These are phyloP conservation scores for Acanthamoeba castellanii DNA, from an alignment of 208 protist species.

Conservation along the genomic window DNA sequence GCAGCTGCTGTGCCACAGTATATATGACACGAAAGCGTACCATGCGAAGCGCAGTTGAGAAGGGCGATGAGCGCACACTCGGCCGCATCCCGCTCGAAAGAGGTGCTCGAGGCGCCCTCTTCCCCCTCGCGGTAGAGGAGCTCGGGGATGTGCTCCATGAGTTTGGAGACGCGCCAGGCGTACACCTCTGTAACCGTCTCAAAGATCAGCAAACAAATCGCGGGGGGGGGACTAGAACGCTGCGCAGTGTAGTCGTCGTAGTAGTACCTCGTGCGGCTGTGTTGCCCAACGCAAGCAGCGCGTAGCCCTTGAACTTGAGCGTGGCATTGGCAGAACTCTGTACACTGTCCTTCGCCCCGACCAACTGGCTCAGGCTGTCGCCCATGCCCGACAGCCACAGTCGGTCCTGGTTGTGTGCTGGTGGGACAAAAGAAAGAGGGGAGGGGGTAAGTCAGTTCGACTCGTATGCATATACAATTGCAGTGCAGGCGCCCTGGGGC, in stretches of 20 bases:
- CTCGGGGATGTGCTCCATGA: constrained; percentile 8
- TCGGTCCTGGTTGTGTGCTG: constrained; percentile 39
- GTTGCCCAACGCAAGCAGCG: constrained; percentile 27
- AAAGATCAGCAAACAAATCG: background rate
- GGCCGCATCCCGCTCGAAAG: constrained; percentile 36
- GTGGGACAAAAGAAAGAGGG: background rate
- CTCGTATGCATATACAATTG: background rate
- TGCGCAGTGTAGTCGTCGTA: background rate
- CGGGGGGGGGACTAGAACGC: background rate
- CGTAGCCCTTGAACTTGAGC: constrained; percentile 38
- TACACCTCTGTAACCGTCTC: background rate
- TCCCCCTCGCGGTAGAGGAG: constrained; percentile 22
- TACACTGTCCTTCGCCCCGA: background rate
- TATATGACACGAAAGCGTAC: background rate
- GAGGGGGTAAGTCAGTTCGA: background rate
- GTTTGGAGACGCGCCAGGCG: constrained; percentile 26
- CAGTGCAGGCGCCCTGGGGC: background rate
- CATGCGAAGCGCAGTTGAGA: constrained; percentile 37
- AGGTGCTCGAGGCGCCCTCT: constrained; percentile 5
- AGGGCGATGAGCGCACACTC: constrained; percentile 41
- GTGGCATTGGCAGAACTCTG: background rate
- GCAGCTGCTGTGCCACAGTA: too few species aligned
- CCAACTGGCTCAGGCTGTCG: background rate
- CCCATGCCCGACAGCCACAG: constrained; percentile 47
- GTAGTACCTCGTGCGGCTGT: background rate